Evolutionary conservation across 1,284 basidiomycete genomes (phyloP), one percentile per base, ranked within the genome.

Genomic region (Porogramme epimiltina): DNA sequence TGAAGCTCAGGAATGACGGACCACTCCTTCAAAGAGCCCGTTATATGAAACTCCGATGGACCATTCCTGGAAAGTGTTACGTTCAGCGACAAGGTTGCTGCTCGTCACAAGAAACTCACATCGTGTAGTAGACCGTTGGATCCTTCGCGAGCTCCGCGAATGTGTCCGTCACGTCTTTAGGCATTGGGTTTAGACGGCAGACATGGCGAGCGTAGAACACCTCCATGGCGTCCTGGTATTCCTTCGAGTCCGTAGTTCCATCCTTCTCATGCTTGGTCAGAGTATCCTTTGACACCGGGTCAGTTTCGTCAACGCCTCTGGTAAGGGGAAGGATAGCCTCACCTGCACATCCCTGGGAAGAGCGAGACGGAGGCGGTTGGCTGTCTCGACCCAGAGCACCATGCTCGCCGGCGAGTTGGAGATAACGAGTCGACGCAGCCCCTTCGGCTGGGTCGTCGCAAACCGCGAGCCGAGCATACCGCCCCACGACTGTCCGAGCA

Each of bases 401-500:
- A 66, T 70, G 25, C 58, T 51, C 15, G 69, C 64, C 22, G 67
- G 61, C 11, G 70, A 62, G 42, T 68, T 62, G 5, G 69, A 51
- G 4, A 79, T 54, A 20, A 79, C 55, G 9, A 82, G 66, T 9
- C 60, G 66, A 42, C 67, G 68, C 16, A 82, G 54, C 0, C 76
- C 76, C 2, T 49, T 44, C 0, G 77, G 77, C 6, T 56, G 55
- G 11, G 45, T 52, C 42, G 36, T 61, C 50, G 58, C 68, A 44
- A 34, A 70, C 64, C 34, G 56, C 64, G 70, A 63, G 1, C 63
- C 76, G 11, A 80, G 63, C 67, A 79, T 79, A 4, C 69, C 76
- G 13, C 79, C 80, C 74, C 76, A 80, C 16, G 76, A 79, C 42
- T 80, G 78, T 0, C 79, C 79, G 11, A 75, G 56, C 3, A 81